Conservation (phyloP, 176 grass and related monocot species). For the Triticum timopheevii region DNA sequence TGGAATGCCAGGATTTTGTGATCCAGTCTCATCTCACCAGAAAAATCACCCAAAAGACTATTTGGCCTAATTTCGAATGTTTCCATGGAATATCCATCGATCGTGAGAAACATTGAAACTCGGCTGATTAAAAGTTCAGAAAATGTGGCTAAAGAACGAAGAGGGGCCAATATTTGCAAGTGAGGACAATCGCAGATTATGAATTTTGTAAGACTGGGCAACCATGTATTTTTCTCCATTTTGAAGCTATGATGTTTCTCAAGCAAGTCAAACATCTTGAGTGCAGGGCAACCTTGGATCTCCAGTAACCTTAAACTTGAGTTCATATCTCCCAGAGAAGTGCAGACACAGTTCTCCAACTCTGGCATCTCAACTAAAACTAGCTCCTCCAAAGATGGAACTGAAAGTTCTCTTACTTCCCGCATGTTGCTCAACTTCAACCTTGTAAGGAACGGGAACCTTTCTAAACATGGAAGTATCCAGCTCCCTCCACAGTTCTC, state of each 20-base stretch:
- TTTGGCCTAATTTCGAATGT: too few species aligned
- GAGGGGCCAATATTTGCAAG: neutral
- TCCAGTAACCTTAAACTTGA: conserved; percentile 11
- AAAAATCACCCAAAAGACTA: too few species aligned
- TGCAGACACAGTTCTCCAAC: neutral
- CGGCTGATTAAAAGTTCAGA: neutral
- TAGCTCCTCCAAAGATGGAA: conserved; percentile 3
- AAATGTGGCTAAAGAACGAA: neutral
- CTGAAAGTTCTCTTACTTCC: neutral
- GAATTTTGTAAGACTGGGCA: too few species aligned
- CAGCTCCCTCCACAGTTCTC: neutral
- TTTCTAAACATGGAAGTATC: neutral
- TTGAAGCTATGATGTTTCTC: neutral
- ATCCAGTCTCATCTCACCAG: too few species aligned
- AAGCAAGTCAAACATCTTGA: neutral
- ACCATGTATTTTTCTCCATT: too few species aligned
- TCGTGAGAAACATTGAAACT: neutral
- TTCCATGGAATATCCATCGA: neutral
- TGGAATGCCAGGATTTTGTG: too few species aligned
- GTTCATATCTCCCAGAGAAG: neutral
- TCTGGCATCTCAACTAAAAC: neutral
- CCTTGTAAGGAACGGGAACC: neutral
- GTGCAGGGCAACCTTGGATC: neutral
- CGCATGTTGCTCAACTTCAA: neutral
- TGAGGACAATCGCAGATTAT: neutral